These are phyloP conservation scores for Geranomyces variabilis DNA, from an alignment of 192 early-diverging fungal species.

Conservation along the genomic window DNA sequence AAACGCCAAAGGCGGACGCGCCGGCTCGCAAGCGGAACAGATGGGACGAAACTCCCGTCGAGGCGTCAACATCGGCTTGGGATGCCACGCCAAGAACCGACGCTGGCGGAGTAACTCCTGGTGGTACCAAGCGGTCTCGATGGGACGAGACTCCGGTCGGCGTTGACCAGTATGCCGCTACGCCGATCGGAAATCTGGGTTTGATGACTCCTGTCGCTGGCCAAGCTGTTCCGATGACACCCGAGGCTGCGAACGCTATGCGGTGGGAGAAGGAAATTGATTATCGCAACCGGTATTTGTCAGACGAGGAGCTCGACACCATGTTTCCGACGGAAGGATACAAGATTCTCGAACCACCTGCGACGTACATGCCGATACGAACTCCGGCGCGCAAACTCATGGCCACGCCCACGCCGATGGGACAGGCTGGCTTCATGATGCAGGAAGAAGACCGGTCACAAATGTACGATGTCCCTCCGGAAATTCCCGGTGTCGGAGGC, in stretches of 20 bases:
- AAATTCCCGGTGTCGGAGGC: conserved; percentile 83
- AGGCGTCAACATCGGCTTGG: conserved; percentile 43
- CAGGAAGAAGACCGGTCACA: conserved; percentile 68
- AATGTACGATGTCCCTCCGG: conserved; percentile 72
- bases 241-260: conserved; percentile 72
- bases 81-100: conserved; percentile 74
- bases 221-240: conserved; percentile 75
- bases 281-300: conserved; percentile 79
- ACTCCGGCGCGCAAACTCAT: conserved; percentile 95
- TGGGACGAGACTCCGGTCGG: conserved; percentile 96
- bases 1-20: conserved; percentile 65
- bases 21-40: conserved; percentile 64
- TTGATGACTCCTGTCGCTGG: conserved; percentile 78
- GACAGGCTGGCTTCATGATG: conserved; percentile 80
- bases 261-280: conserved; percentile 84
- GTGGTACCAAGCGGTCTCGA: conserved; percentile 74
- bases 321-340: conserved; percentile 92
- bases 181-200: conserved; percentile 78
- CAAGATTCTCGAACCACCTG: conserved; percentile 87
- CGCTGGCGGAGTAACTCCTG: conserved; percentile 54
- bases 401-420: conserved; percentile 90
- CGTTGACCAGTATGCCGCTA: conserved; percentile 65
- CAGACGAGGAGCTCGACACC: conserved; percentile 94
- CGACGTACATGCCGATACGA: conserved; percentile 87
- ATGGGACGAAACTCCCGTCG: conserved; percentile 82